A percentile compares a stretch with the other conserved stretches of the same genome.
Evolutionary conservation across 202 grass and related monocot genomes (phyloP).

Genomic region (Cymbopogon flexuosus): DNA sequence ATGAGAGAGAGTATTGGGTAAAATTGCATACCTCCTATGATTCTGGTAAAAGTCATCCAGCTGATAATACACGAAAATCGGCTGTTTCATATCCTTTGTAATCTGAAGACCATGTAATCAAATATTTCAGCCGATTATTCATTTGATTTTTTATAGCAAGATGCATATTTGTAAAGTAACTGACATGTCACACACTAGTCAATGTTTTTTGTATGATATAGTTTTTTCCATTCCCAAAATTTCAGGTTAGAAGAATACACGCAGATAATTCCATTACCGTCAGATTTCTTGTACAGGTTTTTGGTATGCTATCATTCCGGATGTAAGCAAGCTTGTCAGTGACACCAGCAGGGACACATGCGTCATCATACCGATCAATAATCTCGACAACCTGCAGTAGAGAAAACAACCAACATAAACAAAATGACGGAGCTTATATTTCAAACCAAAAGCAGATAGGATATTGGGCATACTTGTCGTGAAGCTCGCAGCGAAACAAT

Average conservation of each 20-base stretch:
- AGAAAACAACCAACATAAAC: constrained; percentile 27
- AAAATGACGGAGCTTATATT: not conserved
- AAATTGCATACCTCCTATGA: constrained; percentile 73
- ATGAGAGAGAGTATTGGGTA: not conserved
- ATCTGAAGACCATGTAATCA: constrained; percentile 44
- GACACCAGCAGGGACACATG: constrained; percentile 45
- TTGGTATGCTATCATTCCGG: constrained; percentile 32
- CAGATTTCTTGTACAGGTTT: constrained; percentile 59
- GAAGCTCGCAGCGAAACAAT: constrained; percentile 69
- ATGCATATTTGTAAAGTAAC: constrained; percentile 10
- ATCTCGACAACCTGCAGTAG: constrained; percentile 86
- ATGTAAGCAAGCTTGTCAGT: constrained; percentile 73
- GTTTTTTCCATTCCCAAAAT: not conserved
- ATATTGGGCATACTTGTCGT: constrained; percentile 44
- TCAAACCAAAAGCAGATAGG: not conserved
- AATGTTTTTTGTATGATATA: not conserved
- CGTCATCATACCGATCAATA: constrained; percentile 72
- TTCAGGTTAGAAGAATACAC: constrained; percentile 18
- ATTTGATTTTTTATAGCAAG: not conserved
- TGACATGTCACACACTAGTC: not conserved
- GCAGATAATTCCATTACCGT: constrained; percentile 48
- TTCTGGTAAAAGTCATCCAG: constrained; percentile 98
- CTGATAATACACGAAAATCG: constrained; percentile 96
- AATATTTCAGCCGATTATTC: constrained; percentile 26
- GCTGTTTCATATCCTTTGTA: constrained; percentile 70